Evolutionary conservation across 371 early-diverging fungal species (phyloP).

Genomic region (Actinomortierella wolfii): DNA sequence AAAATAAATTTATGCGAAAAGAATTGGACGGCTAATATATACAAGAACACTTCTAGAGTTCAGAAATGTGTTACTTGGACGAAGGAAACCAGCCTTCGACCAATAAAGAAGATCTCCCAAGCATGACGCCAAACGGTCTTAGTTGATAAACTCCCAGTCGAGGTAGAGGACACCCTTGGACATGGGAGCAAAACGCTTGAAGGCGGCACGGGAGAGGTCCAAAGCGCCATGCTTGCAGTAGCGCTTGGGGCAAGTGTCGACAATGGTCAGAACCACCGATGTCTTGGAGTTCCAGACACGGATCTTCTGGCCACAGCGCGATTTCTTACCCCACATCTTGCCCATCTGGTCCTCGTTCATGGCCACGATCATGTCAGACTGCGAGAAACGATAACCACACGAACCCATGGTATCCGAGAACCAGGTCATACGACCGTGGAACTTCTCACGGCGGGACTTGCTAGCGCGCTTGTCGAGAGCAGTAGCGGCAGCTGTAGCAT

Average conservation of each 20-base stretch:
- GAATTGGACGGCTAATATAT: too few relatives aligned
- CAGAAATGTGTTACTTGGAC: too few relatives aligned
- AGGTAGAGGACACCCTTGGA: constrained; percentile 29
- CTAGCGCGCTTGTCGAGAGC: not conserved
- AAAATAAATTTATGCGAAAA: too few relatives aligned
- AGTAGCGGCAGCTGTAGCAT: not conserved
- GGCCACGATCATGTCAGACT: constrained; percentile 24
- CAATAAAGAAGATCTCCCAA: too few relatives aligned
- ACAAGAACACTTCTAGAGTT: too few relatives aligned
- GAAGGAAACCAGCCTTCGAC: too few relatives aligned
- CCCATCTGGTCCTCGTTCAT: constrained; percentile 28
- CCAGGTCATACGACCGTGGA: constrained; percentile 34
- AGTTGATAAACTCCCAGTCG: constrained; percentile 22
- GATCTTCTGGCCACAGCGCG: constrained; percentile 23
- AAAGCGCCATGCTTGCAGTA: constrained; percentile 32
- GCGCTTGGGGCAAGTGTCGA: constrained; percentile 35
- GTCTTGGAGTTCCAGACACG: constrained; percentile 17
- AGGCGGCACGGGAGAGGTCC: constrained; percentile 33
- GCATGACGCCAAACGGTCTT: too few relatives aligned
- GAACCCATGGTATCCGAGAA: constrained; percentile 23
- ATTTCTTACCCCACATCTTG: constrained; percentile 6
- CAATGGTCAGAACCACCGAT: constrained; percentile 19
- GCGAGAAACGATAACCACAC: constrained; percentile 19
- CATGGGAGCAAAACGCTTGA: constrained; percentile 27
- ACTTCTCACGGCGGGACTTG: not conserved